Conservation (phyloP, 2,329 filamentous ascomycete genomes). For the Clonostachys sp. region DNA sequence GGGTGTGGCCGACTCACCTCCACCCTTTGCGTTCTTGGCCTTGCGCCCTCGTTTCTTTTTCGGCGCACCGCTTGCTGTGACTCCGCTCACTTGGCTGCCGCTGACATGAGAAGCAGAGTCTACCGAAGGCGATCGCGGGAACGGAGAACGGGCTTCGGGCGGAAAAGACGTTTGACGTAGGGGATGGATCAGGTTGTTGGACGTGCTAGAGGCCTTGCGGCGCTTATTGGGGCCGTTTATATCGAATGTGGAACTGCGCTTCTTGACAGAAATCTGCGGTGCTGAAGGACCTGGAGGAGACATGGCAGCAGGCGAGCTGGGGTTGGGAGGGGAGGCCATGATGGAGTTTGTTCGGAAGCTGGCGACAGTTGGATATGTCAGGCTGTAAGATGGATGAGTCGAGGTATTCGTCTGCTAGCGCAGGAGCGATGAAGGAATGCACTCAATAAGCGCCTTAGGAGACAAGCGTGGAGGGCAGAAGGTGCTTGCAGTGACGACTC, state of each 20-base stretch:
- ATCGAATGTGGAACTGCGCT: slow-evolving; percentile 51
- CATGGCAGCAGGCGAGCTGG: slow-evolving; percentile 43
- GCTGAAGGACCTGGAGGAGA: slow-evolving; percentile 51
- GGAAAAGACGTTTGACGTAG: slow-evolving; percentile 80
- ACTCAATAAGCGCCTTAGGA: too few relatives aligned
- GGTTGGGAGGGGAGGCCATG: slow-evolving; percentile 54
- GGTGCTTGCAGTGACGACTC: too few relatives aligned
- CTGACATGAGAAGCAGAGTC: slow-evolving; percentile 57
- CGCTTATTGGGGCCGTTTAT: slow-evolving; percentile 54
- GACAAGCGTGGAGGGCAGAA: too few relatives aligned
- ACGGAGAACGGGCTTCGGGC: slow-evolving; percentile 53
- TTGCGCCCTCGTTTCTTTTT: slow-evolving; percentile 62
- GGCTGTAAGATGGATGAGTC: too few relatives aligned
- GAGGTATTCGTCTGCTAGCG: too few relatives aligned
- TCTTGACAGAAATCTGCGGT: slow-evolving; percentile 50
- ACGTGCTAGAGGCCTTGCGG: slow-evolving; percentile 65
- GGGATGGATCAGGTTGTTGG: slow-evolving; percentile 57
- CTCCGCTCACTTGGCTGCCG: slow-evolving; percentile 51
- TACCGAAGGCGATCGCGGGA: slow-evolving; percentile 60
- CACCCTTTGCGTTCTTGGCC: slow-evolving; percentile 45
- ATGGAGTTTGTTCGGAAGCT: background rate
- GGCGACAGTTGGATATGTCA: too few relatives aligned
- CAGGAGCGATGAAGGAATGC: too few relatives aligned
- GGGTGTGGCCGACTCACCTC: slow-evolving; percentile 19
- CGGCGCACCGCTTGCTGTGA: slow-evolving; percentile 24